Evolutionary conservation across 768 basidiomycete genomes (phyloP).

Genomic region (Termitomyces sp.): DNA sequence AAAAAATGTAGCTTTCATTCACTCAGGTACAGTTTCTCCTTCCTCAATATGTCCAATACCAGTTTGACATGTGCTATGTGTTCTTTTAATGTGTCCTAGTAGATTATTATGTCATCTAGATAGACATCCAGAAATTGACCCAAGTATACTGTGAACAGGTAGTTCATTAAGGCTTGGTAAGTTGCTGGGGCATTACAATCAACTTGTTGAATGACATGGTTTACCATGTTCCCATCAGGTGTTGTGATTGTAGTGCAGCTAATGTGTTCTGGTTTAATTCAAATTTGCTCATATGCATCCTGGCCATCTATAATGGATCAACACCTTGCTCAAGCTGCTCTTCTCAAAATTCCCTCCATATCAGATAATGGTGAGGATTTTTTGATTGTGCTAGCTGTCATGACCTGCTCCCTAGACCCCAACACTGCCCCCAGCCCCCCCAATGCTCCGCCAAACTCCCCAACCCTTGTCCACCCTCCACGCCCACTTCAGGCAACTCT

Average conservation of each 20-base stretch:
- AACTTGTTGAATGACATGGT: too few species aligned
- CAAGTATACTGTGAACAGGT: not conserved
- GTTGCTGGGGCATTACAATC: too few species aligned
- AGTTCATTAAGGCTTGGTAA: conserved; percentile 2
- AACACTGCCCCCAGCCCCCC: too few species aligned
- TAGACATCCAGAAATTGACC: not conserved
- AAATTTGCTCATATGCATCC: not conserved
- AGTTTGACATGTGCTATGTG: not conserved
- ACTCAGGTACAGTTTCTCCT: not conserved
- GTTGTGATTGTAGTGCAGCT: not conserved
- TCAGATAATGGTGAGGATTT: too few species aligned
- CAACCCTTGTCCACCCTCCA: too few species aligned
- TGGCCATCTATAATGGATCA: not conserved
- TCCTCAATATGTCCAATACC: not conserved
- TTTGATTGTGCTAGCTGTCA: too few species aligned
- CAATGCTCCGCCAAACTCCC: too few species aligned
- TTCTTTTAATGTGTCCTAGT: not conserved
- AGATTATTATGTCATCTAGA: not conserved
- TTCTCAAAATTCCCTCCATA: too few species aligned
- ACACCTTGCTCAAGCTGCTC: not conserved
- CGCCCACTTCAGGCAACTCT: too few species aligned
- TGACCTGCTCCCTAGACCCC: too few species aligned
- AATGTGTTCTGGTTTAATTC: not conserved
- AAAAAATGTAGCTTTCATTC: not conserved
- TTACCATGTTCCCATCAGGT: conserved; percentile 6